Conservation (phyloP, 2,329 filamentous ascomycete species). For the Microsporum canis region DNA sequence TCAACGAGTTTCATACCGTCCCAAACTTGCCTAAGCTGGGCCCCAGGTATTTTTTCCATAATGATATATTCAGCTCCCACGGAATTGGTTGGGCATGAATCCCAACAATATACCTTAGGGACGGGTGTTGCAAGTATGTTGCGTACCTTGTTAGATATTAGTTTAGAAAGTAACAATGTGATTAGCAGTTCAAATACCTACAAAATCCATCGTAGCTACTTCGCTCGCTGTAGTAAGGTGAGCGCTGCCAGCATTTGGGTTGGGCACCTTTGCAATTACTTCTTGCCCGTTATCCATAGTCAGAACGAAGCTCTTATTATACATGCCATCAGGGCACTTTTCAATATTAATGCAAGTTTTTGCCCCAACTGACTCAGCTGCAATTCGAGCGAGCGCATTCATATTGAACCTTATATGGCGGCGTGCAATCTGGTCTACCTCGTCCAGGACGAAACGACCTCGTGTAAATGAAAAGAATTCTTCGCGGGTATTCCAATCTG, state of each 20-base stretch:
- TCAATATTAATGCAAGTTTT: neutral
- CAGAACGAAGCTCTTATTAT: constrained; percentile 18
- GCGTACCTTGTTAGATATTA: neutral
- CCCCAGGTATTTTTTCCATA: constrained; percentile 24
- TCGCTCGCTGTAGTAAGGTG: constrained; percentile 24
- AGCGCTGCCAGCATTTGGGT: constrained; percentile 6
- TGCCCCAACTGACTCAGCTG: constrained; percentile 21
- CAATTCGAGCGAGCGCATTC: constrained; percentile 22
- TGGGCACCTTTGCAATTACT: constrained; percentile 10
- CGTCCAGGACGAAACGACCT: constrained; percentile 7
- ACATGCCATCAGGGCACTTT: constrained; percentile 11
- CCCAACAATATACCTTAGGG: constrained; percentile 8
- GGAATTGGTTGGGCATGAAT: constrained; percentile 11
- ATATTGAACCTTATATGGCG: constrained; percentile 23
- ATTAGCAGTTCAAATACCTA: neutral
- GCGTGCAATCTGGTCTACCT: constrained; percentile 4
- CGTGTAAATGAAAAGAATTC: constrained; percentile 8
- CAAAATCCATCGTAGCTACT: constrained; percentile 28
- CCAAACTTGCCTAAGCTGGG: constrained; percentile 21
- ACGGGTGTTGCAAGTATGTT: constrained; percentile 1
- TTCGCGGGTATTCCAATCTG: neutral
- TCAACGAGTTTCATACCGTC: constrained; percentile 7
- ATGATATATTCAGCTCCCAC: constrained; percentile 18
- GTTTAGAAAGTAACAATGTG: neutral
- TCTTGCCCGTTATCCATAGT: constrained; percentile 11